phyloP scores from a whole-genome alignment of 2,329 filamentous ascomycete genomes.

The Trichoderma polysporum region DNA sequence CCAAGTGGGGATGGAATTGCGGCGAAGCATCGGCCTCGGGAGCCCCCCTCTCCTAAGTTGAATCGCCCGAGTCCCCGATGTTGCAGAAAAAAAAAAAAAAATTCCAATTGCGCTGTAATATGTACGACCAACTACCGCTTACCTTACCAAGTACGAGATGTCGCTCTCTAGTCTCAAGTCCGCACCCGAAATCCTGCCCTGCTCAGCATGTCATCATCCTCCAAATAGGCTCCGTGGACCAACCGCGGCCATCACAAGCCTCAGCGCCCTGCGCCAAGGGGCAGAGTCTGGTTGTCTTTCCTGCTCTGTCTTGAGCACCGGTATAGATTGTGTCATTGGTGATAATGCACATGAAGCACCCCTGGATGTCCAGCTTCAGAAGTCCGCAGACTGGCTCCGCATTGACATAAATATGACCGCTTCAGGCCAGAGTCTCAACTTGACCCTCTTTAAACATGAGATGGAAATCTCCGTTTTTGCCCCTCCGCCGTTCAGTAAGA shows the following conservation, averaged over 20 bases:
- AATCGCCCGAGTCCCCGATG: conserved; percentile 1
- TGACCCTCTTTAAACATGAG: not conserved
- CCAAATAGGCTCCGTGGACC: not conserved
- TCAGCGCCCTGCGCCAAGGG: not conserved
- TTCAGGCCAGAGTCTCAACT: not conserved
- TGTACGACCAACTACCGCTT: not conserved
- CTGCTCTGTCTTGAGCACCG: not conserved
- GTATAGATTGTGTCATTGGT: not conserved
- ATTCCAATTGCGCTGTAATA: not conserved
- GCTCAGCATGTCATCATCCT: not conserved
- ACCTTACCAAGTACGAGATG: not conserved
- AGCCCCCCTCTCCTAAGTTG: not conserved
- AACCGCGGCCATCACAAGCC: not conserved
- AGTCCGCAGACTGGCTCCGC: not conserved
- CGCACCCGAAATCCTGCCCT: conserved; percentile 9
- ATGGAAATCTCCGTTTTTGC: conserved; percentile 18
- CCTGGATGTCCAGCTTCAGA: not conserved
- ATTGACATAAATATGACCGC: conserved; percentile 4
- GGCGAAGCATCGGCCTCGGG: conserved; percentile 11
- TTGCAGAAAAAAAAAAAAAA: no score
- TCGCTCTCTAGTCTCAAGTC: not conserved
- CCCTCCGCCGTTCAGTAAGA: not conserved
- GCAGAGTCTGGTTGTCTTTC: not conserved
- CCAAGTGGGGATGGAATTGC: not conserved
- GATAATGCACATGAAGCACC: not conserved